Percentiles rank a stretch among this genome's conserved stretches.
These are phyloP conservation scores for Kingdonia uniflora DNA, from an alignment of 164 flowering plant species.

Conservation along the genomic window DNA sequence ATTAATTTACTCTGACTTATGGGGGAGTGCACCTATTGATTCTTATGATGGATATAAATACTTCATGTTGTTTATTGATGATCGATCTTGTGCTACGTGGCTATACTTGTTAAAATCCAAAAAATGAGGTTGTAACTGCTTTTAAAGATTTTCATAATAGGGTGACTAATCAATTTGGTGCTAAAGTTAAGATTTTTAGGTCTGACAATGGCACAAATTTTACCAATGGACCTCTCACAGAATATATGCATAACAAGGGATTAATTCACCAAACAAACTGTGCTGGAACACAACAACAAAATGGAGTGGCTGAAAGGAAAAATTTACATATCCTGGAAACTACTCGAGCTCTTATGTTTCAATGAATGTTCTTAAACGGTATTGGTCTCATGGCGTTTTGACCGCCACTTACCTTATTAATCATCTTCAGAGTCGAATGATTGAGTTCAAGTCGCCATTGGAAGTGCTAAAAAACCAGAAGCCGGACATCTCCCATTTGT, in stretches of 20 bases:
- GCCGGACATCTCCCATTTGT: no score
- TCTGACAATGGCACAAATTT: not conserved
- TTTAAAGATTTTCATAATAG: not conserved
- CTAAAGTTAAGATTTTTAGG: not conserved
- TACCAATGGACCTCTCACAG: not conserved
- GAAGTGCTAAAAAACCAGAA: not conserved
- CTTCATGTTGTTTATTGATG: not conserved
- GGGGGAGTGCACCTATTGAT: no score
- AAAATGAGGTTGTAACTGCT: not conserved
- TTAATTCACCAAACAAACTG: not conserved
- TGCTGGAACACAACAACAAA: not conserved
- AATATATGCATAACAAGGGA: not conserved
- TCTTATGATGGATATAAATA: not conserved
- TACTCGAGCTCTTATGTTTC: no score
- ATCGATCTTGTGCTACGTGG: not conserved
- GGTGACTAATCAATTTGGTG: not conserved
- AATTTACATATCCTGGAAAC: not conserved
- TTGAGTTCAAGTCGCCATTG: not conserved
- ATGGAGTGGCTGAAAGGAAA: slow-evolving; percentile 2
- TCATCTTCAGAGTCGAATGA: no score
- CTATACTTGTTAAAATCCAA: not conserved
- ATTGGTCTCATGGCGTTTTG: no score
- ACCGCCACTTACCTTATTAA: no score
- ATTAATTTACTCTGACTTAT: no score
- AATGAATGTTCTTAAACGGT: no score